Base-by-base conservation (phyloP, 768 basidiomycete genomes). In the Harrya chromipes region DNA sequence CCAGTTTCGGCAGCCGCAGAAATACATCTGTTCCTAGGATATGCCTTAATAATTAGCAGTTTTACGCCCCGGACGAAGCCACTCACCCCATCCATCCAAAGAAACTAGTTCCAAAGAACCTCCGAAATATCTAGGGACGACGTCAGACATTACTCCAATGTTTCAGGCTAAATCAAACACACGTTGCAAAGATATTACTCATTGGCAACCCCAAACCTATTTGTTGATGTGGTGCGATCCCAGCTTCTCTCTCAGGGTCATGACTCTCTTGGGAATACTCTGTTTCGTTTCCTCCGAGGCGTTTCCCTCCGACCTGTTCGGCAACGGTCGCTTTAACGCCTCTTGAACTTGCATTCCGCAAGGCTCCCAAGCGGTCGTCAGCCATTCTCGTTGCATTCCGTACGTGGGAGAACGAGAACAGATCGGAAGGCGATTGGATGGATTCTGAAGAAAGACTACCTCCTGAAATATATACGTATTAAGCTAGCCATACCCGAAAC, bases 101-200 rank as follows among this genome's bases (percentile, higher is more conserved):
- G 87, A 85, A 8, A 91, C 81, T 16, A 92, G 68, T 50, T 90
- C 85, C 37, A 93, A 65, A 3, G 84, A 85, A 7, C 90, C 90
- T 19, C 90, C 88, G 58, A 91, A 90, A 67, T 91, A 92, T 43
- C 87, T 90, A 38, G 31, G 14, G 12, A 20, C 35, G 9, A 12
- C 23, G 38, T 50, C 53, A 44, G 37, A 14, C 23, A 19, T 36
- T 11, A 21, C 40, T 46, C 41, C 27, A 19, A 33, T 10, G 31
- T 17, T 40, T 16, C 48, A 6, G 36, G 5, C 20, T 21, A 42
- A 53, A 42, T 17, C n/a, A 39, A 24, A 67, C 80, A 50, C 58
- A 89, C 80, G 84, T 90, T 50, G 90, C 83, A 66, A 83, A 92
- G 31, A 93, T 91, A 59, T 90, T 86, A 64, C 90, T 89, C 89